A percentile compares a stretch with the other conserved stretches of the same genome.
phyloP scores from a whole-genome alignment of 148 eudicot genomes.

The Chenopodium formosanum region DNA sequence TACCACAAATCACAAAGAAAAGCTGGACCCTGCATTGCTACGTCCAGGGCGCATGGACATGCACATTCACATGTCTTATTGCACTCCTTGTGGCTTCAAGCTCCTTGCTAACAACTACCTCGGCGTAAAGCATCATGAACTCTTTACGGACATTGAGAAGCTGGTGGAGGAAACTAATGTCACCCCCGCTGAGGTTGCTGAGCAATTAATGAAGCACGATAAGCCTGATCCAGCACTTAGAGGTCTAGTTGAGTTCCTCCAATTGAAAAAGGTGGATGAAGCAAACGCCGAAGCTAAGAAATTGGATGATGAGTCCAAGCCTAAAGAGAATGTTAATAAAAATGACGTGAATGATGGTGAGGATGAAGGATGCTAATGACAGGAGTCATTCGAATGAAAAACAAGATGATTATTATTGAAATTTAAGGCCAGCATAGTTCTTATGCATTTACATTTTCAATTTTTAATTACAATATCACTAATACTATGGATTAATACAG shows the following conservation, averaged over 20 bases:
- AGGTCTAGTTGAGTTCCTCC: constrained; percentile 31
- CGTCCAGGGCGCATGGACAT: constrained; percentile 67
- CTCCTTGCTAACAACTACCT: constrained; percentile 42
- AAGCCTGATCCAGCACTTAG: constrained; percentile 26
- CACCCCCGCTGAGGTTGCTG: constrained; percentile 50
- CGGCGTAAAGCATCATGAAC: constrained; percentile 27
- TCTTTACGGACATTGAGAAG: constrained; percentile 29
- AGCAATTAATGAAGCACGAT: constrained; percentile 39
- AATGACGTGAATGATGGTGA: too few relatives aligned
- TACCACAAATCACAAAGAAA: constrained; percentile 60
- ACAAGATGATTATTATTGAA: not conserved
- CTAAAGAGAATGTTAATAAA: not conserved
- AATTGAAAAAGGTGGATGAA: constrained; percentile 18
- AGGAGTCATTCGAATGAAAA: not conserved
- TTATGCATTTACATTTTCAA: not conserved
- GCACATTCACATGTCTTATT: constrained; percentile 60
- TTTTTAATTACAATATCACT: too few relatives aligned
- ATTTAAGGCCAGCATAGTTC: too few relatives aligned
- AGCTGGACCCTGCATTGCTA: constrained; percentile 53
- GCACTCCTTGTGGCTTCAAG: constrained; percentile 35
- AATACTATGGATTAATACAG: too few relatives aligned
- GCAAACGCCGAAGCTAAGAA: constrained; percentile 29
- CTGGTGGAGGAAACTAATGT: constrained; percentile 25
- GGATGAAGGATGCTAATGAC: too few relatives aligned
- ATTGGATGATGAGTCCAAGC: not conserved